These are phyloP conservation scores for Ustilago xerochloae DNA, from an alignment of 1,284 basidiomycete genomes.

Conservation along the genomic window DNA sequence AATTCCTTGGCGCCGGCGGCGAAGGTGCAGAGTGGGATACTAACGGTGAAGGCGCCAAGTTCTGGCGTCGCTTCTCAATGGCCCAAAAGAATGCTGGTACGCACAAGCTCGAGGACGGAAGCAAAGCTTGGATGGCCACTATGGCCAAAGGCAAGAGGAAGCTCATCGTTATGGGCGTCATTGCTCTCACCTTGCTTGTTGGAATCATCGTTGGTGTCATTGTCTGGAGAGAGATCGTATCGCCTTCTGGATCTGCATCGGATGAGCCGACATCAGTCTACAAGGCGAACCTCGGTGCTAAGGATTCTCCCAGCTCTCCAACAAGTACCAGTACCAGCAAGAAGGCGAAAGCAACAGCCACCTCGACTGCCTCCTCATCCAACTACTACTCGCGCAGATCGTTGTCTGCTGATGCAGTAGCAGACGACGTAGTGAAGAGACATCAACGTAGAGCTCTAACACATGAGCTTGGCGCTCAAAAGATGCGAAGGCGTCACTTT, in stretches of 20 bases:
- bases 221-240: constrained; percentile 56
- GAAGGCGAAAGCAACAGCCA: constrained; percentile 15
- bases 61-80: constrained; percentile 59
- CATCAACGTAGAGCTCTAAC: constrained; percentile 13
- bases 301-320: constrained; percentile 6
- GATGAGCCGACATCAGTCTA: constrained; percentile 30
- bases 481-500: constrained; percentile 33
- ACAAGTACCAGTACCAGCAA: constrained; percentile 10
- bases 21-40: constrained; percentile 62
- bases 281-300: constrained; percentile 45
- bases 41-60: constrained; percentile 55
- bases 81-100: constrained; percentile 52
- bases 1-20: constrained; percentile 56
- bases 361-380: constrained; percentile 2
- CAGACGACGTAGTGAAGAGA: constrained; percentile 6
- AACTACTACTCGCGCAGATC: constrained; percentile 13
- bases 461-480: constrained; percentile 5
- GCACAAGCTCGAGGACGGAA: constrained; percentile 38
- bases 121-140: constrained; percentile 32
- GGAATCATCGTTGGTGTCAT: constrained; percentile 57
- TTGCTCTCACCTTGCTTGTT: constrained; percentile 38
- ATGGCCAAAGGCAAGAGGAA: constrained; percentile 42
- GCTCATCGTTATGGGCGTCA: constrained; percentile 45
- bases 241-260: constrained; percentile 24
- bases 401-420: constrained; percentile 6